Conservation (phyloP, 2,329 filamentous ascomycete genomes). For the Penicillium sp. region DNA sequence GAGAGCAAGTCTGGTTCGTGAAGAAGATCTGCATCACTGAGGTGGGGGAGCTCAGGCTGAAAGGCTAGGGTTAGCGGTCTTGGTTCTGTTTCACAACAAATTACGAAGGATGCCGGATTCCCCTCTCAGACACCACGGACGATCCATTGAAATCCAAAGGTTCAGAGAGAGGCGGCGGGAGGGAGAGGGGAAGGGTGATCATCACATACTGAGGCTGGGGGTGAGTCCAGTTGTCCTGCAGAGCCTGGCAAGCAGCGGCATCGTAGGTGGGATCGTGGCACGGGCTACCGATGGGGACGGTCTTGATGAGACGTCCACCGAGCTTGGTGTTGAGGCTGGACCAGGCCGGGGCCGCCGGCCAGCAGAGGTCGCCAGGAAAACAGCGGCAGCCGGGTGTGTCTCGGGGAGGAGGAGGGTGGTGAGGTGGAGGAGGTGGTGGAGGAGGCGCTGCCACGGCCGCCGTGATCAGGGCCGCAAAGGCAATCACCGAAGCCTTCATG, state of each 20-base stretch:
- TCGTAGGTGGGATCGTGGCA: slow-evolving; percentile 30
- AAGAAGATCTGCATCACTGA: slow-evolving; percentile 31
- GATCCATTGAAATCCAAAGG: too few species aligned
- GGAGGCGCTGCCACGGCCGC: slow-evolving; percentile 3
- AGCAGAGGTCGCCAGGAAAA: slow-evolving; percentile 34
- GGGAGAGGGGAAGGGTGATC: background rate
- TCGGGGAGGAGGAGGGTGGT: background rate
- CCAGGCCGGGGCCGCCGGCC: slow-evolving; percentile 33
- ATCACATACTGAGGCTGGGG: slow-evolving; percentile 24
- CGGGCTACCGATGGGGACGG: slow-evolving; percentile 34
- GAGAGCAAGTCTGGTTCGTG: slow-evolving; percentile 29
- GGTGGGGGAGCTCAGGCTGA: slow-evolving; percentile 22
- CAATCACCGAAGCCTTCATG: slow-evolving; percentile 22
- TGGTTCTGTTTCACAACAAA: background rate
- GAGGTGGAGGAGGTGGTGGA: too few species aligned
- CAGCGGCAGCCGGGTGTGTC: slow-evolving; percentile 15
- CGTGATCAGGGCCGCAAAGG: slow-evolving; percentile 12
- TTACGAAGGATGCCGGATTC: too few species aligned
- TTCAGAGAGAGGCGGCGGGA: background rate
- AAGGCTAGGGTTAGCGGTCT: background rate
- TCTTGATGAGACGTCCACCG: slow-evolving; percentile 33
- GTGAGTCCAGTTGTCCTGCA: slow-evolving; percentile 22
- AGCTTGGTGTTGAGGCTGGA: slow-evolving; percentile 33
- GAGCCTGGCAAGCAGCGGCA: slow-evolving; percentile 13
- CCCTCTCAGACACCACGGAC: too few species aligned